Evolutionary conservation across 306 rosid genomes (phyloP), one percentile per base, ranked within the genome.

Genomic region (Echinosophora koreensis): DNA sequence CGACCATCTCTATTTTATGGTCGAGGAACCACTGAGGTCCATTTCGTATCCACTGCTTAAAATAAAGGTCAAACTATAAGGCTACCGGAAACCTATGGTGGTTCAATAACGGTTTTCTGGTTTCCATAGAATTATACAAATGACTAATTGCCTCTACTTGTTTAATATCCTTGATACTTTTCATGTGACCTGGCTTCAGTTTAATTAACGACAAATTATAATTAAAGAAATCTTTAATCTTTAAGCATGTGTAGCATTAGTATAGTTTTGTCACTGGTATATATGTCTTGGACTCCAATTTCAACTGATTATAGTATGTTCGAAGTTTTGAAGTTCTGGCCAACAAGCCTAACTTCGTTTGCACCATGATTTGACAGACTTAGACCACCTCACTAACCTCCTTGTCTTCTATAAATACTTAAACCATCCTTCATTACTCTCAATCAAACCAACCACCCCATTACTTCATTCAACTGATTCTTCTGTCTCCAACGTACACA

Each of bases 391-490:
- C 82, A 74, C 76, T 71, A 44, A 42, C 46, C 51, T 42, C 59
- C 13, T 8, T 2, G 77, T 81, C 80, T 75, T 14, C 28, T 34
- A 86, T 82, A 71, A 61, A 86, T 70, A 78, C 78, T 32, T 69
- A n/a, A 32, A 11, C 61, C 35, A 60, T 38, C 72, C 69, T 14
- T 17, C 13, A 44, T 66, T 76, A 3, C 47, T 77, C 63, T 56
- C 61, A 72, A 68, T 64, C 75, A 71, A 70, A 56, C 65, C 55
- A 38, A 4, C 10, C 27, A 54, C 2, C 5, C 41, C 9, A 62
- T n/a, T 5, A 37, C 14, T 13, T 63, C 49, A 14, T 41, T 65
- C 46, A 61, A 39, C 52, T 42, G n/a, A 28, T 28, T 65, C 54
- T 14, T 5, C 8, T 61, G 27, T 35, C 30, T 37, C 49, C 16